A percentile compares a stretch with the other conserved stretches of the same genome.
phyloP scores from a whole-genome alignment of 140 eudicot species.

The Cichorium intybus region DNA sequence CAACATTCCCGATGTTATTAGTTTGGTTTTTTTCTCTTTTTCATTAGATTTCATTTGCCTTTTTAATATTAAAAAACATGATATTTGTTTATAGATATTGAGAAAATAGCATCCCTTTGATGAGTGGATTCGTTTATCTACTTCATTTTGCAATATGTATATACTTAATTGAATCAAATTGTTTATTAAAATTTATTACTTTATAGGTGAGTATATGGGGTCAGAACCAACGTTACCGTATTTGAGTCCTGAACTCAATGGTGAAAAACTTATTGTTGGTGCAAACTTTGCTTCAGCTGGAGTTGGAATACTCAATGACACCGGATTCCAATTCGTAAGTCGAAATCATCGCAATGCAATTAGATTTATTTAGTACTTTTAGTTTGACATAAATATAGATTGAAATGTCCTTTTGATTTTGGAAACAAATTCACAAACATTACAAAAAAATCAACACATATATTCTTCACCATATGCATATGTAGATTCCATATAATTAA shows the following conservation, averaged over 20 bases:
- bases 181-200: background rate
- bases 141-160: no score
- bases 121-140: no score
- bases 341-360: background rate
- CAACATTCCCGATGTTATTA: slow-evolving; percentile 46
- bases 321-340: slow-evolving; percentile 48
- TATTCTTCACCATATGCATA: background rate
- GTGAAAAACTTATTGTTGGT: slow-evolving; percentile 39
- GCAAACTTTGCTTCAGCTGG: slow-evolving; percentile 60
- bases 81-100: background rate
- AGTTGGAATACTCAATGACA: slow-evolving; percentile 45
- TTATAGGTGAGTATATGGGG: slow-evolving; percentile 39
- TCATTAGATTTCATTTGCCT: background rate
- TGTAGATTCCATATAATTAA: no score
- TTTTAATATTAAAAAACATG: background rate
- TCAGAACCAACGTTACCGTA: slow-evolving; percentile 47
- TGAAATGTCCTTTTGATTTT: background rate
- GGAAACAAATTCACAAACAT: background rate
- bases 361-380: background rate
- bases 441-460: background rate
- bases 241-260: slow-evolving; percentile 34
- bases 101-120: no score
- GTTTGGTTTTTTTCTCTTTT: slow-evolving; percentile 15
- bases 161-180: background rate
- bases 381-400: background rate